Evolutionary conservation across 2,329 filamentous ascomycete genomes (phyloP).

Genomic region (Fusarium sp.): DNA sequence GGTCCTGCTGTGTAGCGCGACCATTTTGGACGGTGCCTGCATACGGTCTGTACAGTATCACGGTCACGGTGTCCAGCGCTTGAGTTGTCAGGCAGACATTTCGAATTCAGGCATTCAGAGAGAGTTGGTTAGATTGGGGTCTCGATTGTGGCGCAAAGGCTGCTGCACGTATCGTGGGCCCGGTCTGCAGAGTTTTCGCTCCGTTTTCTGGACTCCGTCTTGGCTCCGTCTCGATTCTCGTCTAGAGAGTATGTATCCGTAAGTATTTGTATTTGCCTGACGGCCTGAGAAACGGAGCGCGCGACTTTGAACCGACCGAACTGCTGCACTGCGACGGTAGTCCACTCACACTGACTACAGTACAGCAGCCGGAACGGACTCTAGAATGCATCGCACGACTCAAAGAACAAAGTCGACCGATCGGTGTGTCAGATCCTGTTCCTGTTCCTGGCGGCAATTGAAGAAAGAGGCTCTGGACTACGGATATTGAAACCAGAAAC

Average conservation of each 20-base stretch:
- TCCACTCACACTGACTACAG: conserved; percentile 29
- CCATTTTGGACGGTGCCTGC: conserved; percentile 38
- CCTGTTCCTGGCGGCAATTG: conserved; percentile 3
- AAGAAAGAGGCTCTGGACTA: conserved; percentile 2
- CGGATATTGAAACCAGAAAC: background rate
- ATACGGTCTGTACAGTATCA: conserved; percentile 32
- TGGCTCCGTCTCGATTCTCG: background rate
- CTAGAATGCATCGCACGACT: conserved; percentile 6
- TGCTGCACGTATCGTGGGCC: conserved; percentile 10
- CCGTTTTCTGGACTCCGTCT: conserved; percentile 29
- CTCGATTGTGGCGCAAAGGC: conserved; percentile 19
- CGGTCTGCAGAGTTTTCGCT: conserved; percentile 43
- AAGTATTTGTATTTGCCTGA: conserved; percentile 4
- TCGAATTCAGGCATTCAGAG: background rate
- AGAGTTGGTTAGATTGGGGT: background rate
- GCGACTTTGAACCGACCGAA: background rate
- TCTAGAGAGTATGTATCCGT: no score
- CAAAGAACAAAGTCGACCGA: conserved; percentile 7
- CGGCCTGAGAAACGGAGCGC: conserved; percentile 30
- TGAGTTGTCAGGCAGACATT: conserved; percentile 29
- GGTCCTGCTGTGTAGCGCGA: conserved; percentile 20
- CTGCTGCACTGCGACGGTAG: conserved; percentile 9
- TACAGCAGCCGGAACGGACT: no score
- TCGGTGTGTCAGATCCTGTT: conserved; percentile 1
- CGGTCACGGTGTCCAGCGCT: conserved; percentile 17